A percentile compares a stretch with the other conserved stretches of the same genome.
These are phyloP conservation scores for Phytophthora sp. DNA, from an alignment of 352 stramenopile genomes.

Conservation along the genomic window DNA sequence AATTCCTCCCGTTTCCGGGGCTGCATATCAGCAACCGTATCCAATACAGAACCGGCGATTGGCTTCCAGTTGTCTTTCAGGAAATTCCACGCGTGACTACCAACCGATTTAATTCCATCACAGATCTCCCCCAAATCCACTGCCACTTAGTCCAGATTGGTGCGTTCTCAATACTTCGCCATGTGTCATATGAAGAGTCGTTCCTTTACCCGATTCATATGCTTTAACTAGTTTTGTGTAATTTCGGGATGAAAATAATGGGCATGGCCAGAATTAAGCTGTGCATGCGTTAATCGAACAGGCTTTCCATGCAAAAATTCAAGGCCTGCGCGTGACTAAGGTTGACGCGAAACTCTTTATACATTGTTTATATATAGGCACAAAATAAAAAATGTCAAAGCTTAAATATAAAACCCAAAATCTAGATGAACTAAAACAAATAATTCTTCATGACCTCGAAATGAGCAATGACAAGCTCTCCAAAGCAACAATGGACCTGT, in stretches of 20 bases:
- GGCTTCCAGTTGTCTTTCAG: conserved; percentile 15
- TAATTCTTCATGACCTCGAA: background rate
- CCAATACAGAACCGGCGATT: conserved; percentile 11
- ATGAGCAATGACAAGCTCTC: too few species aligned
- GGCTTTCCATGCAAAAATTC: conserved; percentile 4
- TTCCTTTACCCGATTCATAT: conserved; percentile 10
- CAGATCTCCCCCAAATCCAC: conserved; percentile 3
- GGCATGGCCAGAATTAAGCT: conserved; percentile 2
- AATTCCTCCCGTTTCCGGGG: too few species aligned
- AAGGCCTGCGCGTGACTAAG: conserved; percentile 5
- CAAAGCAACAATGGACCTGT: too few species aligned
- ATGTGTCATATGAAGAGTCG: conserved; percentile 9
- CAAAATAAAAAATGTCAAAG: conserved; percentile 3
- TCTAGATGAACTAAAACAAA: conserved; percentile 13
- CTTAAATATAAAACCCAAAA: conserved; percentile 6
- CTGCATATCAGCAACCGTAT: conserved; percentile 14
- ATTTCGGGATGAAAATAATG: background rate
- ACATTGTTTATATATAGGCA: conserved; percentile 8
- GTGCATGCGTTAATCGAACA: conserved; percentile 9
- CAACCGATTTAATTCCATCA: conserved; percentile 11
- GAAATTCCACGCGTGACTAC: conserved; percentile 4
- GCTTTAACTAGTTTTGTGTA: conserved; percentile 9
- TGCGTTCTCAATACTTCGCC: conserved; percentile 6
- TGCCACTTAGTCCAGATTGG: conserved; percentile 1
- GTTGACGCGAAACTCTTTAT: conserved; percentile 5